phyloP scores from a whole-genome alignment of 192 early-diverging fungal species.

The Podila epicladia region DNA sequence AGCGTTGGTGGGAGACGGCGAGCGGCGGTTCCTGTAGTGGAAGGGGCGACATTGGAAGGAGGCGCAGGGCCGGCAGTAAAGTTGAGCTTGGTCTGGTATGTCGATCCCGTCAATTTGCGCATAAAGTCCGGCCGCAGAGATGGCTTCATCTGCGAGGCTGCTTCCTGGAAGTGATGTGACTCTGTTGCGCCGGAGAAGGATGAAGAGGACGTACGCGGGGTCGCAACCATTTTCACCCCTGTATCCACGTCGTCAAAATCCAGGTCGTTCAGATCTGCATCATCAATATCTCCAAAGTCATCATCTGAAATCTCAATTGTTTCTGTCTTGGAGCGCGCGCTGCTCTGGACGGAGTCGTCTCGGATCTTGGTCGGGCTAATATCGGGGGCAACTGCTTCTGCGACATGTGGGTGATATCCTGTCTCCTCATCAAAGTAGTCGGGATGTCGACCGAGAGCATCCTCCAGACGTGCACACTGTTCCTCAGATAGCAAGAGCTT shows the following conservation, averaged over 20 bases:
- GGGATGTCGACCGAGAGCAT: constrained; percentile 28
- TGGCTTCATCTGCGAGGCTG: background rate
- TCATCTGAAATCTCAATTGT: constrained; percentile 52
- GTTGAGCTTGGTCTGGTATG: constrained; percentile 29
- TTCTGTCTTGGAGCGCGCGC: background rate
- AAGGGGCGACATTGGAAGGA: background rate
- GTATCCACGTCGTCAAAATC: constrained; percentile 33
- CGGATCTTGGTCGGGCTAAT: background rate
- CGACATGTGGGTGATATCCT: background rate
- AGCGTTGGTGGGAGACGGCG: constrained; percentile 19
- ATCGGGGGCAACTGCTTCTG: background rate
- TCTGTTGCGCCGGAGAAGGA: too few species aligned
- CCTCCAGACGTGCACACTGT: constrained; percentile 25
- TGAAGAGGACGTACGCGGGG: too few species aligned
- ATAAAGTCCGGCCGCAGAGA: background rate
- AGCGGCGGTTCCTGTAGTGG: background rate
- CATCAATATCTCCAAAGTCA: constrained; percentile 52
- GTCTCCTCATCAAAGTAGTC: constrained; percentile 2
- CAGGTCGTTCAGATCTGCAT: constrained; percentile 43
- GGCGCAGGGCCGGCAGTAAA: constrained; percentile 1
- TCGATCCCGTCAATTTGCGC: background rate
- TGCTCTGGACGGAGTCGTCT: background rate
- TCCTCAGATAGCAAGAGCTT: constrained; percentile 23
- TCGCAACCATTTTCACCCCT: background rate
- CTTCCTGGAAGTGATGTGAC: background rate